Conservation (phyloP, 768 basidiomycete species). For the Leccinum barrowsii region DNA sequence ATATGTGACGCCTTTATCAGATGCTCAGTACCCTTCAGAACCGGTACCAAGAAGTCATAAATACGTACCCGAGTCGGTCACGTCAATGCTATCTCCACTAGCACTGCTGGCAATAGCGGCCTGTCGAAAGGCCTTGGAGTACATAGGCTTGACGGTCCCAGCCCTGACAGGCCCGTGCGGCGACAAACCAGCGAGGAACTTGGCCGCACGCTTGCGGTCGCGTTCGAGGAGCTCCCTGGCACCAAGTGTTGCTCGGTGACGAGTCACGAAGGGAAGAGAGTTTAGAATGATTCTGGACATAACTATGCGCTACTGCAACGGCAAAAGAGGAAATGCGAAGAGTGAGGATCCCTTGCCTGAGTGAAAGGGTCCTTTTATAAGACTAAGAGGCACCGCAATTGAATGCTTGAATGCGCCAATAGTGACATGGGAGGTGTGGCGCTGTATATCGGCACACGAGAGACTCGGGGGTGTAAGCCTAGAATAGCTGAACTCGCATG, state of each 20-base stretch:
- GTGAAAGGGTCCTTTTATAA: slow-evolving; percentile 18
- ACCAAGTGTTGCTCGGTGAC: slow-evolving; percentile 36
- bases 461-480: background rate
- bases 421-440: background rate
- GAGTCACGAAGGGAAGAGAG: slow-evolving; percentile 45
- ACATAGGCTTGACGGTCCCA: background rate
- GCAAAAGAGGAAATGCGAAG: background rate
- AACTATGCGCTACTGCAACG: background rate
- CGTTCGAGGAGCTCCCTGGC: slow-evolving; percentile 48
- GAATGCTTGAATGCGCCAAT: background rate
- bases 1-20: slow-evolving; percentile 44
- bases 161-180: slow-evolving; percentile 48
- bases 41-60: background rate
- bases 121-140: slow-evolving; percentile 10
- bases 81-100: slow-evolving; percentile 41
- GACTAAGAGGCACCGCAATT: background rate
- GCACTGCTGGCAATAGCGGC: slow-evolving; percentile 10
- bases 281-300: slow-evolving; percentile 39
- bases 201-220: slow-evolving; percentile 53
- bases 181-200: slow-evolving; percentile 50
- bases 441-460: background rate
- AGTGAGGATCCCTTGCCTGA: background rate
- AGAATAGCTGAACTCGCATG: background rate
- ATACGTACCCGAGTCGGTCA: slow-evolving; percentile 48
- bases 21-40: background rate